phyloP scores from a whole-genome alignment of 768 basidiomycete genomes.

The Boletus sp. region DNA sequence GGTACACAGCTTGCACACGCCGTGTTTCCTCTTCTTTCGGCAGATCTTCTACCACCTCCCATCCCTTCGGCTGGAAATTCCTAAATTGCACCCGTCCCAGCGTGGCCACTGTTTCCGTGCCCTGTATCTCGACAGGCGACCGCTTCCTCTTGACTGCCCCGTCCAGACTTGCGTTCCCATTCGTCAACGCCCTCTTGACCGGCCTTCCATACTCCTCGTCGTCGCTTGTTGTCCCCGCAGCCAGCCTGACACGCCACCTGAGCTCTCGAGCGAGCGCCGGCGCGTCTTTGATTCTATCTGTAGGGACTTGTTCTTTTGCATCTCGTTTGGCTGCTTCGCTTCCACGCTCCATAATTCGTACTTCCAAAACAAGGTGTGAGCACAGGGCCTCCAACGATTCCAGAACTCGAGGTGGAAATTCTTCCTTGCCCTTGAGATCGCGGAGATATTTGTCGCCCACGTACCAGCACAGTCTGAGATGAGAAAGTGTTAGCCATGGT shows the following conservation, averaged over 20 bases:
- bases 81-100: constrained; percentile 41
- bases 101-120: constrained; percentile 9
- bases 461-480: constrained; percentile 80
- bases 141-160: constrained; percentile 40
- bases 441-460: constrained; percentile 78
- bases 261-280: constrained; percentile 79
- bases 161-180: constrained; percentile 24
- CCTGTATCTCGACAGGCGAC: constrained; percentile 22
- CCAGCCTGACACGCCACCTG: constrained; percentile 73
- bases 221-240: constrained; percentile 61
- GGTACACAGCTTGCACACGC: constrained; percentile 37
- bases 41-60: constrained; percentile 53
- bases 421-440: constrained; percentile 59
- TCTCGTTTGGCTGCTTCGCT: constrained; percentile 71
- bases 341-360: constrained; percentile 65
- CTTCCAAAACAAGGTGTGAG: constrained; percentile 77
- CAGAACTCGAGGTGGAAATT: constrained; percentile 58
- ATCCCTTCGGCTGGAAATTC: constrained; percentile 65
- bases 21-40: constrained; percentile 41
- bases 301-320: constrained; percentile 76
- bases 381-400: constrained; percentile 68
- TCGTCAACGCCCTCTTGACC: constrained; percentile 23
- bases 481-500: constrained; percentile 1
- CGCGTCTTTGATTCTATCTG: constrained; percentile 79
- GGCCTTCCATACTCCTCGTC: constrained; percentile 48